phyloP scores from a whole-genome alignment of 225 moss, liverwort and hornwort species.

The Bryum argenteum region DNA sequence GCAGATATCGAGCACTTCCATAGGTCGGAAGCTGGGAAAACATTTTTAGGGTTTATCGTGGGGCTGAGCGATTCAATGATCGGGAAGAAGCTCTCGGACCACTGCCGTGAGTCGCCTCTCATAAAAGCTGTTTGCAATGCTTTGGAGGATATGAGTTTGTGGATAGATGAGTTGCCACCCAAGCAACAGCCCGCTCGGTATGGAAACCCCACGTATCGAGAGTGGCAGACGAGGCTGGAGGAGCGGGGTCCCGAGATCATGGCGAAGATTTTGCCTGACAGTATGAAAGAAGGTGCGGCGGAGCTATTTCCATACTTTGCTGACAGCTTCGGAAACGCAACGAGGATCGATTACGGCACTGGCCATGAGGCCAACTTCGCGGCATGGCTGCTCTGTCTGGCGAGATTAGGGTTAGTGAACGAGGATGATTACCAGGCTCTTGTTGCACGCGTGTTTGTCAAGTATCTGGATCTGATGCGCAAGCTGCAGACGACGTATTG shows the following conservation, averaged over 20 bases:
- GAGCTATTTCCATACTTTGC: conserved; percentile 94
- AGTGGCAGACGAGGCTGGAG: conserved; percentile 83
- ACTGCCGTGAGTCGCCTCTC: conserved; percentile 70
- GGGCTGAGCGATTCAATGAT: conserved; percentile 76
- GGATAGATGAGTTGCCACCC: conserved; percentile 89
- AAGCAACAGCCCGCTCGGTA: conserved; percentile 95
- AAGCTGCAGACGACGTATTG: conserved; percentile 95
- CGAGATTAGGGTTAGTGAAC: conserved; percentile 71
- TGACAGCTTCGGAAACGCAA: conserved; percentile 94
- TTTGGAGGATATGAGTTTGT: conserved; percentile 66
- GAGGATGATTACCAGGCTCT: conserved; percentile 90
- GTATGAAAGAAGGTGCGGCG: conserved; percentile 52
- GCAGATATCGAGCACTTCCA: conserved; percentile 80
- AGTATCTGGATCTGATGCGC: conserved; percentile 89
- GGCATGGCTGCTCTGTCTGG: conserved; percentile 86
- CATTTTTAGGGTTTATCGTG: conserved; percentile 83
- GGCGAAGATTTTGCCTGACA: conserved; percentile 67
- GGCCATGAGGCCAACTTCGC: conserved; percentile 96
- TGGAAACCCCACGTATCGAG: conserved; percentile 82
- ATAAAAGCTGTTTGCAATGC: conserved; percentile 51
- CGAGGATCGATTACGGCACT: conserved; percentile 92
- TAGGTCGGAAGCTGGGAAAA: conserved; percentile 81
- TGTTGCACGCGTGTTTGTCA: conserved; percentile 75
- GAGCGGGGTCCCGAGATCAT: conserved; percentile 72
- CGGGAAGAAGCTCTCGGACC: conserved; percentile 83